Conservation (phyloP, 495 filamentous ascomycete species). For the Schizothecium vesticola region DNA sequence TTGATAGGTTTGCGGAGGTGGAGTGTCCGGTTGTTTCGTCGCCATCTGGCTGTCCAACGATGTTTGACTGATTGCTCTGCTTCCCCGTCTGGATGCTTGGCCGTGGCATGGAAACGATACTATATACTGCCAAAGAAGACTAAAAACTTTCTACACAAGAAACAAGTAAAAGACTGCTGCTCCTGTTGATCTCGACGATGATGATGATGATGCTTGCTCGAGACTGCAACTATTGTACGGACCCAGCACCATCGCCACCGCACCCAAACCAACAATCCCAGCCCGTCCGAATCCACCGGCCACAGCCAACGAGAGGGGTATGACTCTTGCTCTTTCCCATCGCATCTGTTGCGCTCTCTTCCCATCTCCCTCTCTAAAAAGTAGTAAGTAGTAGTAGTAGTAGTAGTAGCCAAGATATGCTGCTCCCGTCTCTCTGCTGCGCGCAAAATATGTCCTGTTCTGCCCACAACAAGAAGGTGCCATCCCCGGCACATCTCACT, state of each 20-base stretch:
- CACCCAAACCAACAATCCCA: neutral
- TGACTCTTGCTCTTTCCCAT: neutral
- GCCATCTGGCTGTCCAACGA: neutral
- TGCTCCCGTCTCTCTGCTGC: neutral
- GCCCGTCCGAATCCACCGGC: neutral
- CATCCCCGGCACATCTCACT: neutral
- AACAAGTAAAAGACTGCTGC: neutral
- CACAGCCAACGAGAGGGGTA: neutral
- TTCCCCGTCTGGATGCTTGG: neutral
- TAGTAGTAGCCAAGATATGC: neutral
- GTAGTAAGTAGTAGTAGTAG: neutral
- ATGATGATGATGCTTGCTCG: neutral
- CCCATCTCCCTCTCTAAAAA: neutral
- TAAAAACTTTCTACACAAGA: neutral
- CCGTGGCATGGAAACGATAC: neutral
- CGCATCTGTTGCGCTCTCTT: neutral
- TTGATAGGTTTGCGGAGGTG: neutral
- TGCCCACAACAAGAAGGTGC: neutral
- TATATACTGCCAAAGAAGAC: neutral
- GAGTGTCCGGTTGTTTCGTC: neutral
- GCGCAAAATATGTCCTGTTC: neutral
- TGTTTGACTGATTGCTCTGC: neutral
- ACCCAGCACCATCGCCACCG: neutral
- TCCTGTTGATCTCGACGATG: neutral
- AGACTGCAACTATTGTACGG: neutral